These are phyloP conservation scores for Mortierella sp. DNA, from an alignment of 371 early-diverging fungal species.

Conservation along the genomic window DNA sequence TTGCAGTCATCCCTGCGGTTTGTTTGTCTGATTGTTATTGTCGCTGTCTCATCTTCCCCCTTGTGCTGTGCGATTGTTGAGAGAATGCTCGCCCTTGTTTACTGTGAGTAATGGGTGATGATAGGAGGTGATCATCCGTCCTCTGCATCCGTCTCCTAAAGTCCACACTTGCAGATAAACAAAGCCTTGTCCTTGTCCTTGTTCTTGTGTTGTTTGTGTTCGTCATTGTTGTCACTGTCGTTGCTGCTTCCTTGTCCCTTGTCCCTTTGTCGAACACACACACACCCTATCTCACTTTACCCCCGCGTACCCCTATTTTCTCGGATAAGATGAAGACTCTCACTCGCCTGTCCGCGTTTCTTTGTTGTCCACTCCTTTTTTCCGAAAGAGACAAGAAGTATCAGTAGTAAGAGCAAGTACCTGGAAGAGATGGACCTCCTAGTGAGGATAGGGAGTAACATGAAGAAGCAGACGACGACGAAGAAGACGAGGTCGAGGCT, in stretches of 20 bases:
- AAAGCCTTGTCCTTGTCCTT: neutral
- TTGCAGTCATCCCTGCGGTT: neutral
- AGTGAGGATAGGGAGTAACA: constrained; percentile 10
- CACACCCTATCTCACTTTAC: neutral
- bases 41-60: neutral
- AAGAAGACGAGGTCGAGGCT: neutral
- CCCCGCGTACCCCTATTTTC: neutral
- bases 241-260: no score
- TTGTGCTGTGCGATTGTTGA: neutral
- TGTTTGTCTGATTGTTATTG: neutral
- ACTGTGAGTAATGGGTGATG: neutral
- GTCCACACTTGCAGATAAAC: no score
- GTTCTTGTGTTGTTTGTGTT: neutral
- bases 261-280: neutral
- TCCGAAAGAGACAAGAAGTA: neutral
- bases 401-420: constrained; percentile 11
- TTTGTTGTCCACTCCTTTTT: neutral
- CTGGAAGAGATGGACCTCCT: constrained; percentile 12
- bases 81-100: neutral
- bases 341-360: neutral
- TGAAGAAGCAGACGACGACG: neutral
- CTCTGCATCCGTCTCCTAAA: neutral
- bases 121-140: constrained; percentile 8
- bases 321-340: neutral
- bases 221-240: neutral